Conservation (phyloP, 495 filamentous ascomycete species). For the Penicillium fimorum region DNA sequence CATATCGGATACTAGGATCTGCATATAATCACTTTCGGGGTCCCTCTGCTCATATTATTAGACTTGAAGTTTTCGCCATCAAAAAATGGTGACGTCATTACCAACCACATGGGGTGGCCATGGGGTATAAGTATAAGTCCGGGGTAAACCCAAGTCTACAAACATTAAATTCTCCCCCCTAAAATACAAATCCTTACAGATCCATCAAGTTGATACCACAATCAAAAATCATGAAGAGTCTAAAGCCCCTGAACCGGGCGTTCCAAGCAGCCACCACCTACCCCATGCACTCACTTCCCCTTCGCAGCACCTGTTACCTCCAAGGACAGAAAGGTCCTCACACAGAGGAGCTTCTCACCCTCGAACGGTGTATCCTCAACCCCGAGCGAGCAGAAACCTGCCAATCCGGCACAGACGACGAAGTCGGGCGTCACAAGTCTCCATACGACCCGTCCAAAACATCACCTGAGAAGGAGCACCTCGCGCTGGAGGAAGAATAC, state of each 20-base stretch:
- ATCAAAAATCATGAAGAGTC: not conserved
- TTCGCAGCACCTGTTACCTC: conserved; percentile 1
- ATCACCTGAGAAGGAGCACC: conserved; percentile 22
- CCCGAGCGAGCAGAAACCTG: conserved; percentile 28
- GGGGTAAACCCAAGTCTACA: not conserved
- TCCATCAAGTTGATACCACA: not conserved
- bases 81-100: conserved; percentile 9
- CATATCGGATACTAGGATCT: not conserved
- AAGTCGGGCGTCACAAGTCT: conserved; percentile 30
- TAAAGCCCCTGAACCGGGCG: not conserved
- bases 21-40: not conserved
- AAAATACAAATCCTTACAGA: not conserved
- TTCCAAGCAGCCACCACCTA: not conserved
- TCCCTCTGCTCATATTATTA: too few relatives aligned
- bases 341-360: not conserved
- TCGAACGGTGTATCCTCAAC: conserved; percentile 28
- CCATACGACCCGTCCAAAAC: conserved; percentile 32
- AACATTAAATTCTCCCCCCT: not conserved
- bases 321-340: not conserved
- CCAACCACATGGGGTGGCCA: not conserved
- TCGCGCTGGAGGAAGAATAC: conserved; percentile 28
- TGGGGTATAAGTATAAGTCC: not conserved
- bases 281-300: not conserved
- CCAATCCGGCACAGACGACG: conserved; percentile 32
- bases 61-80: not conserved